These are phyloP conservation scores for Fusarium metavorans DNA, from an alignment of 2,329 filamentous ascomycete genomes.

Conservation along the genomic window DNA sequence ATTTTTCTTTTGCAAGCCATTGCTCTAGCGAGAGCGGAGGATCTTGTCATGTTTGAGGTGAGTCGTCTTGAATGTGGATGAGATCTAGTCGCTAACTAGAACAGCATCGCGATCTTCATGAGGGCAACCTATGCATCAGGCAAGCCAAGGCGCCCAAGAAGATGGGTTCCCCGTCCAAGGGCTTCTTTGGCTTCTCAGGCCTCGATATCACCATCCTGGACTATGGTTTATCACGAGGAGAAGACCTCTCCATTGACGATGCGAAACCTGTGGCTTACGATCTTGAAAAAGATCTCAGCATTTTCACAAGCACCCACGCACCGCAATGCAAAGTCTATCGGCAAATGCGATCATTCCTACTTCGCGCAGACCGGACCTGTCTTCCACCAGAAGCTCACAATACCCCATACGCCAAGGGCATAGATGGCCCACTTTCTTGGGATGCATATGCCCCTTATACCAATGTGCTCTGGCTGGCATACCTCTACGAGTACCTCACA, in stretches of 20 bases:
- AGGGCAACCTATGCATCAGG: slow-evolving; percentile 72
- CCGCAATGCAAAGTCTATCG: slow-evolving; percentile 72
- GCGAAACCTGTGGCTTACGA: slow-evolving; percentile 64
- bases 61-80: slow-evolving; percentile 3
- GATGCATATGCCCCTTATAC: slow-evolving; percentile 68
- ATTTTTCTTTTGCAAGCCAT: slow-evolving; percentile 71
- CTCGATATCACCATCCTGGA: slow-evolving; percentile 74
- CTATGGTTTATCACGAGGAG: slow-evolving; percentile 73
- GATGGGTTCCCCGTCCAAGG: slow-evolving; percentile 45
- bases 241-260: slow-evolving; percentile 53
- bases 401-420: slow-evolving; percentile 59
- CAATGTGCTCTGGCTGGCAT: slow-evolving; percentile 75
- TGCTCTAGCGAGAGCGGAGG: slow-evolving; percentile 70
- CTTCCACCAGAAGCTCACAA: slow-evolving; percentile 61
- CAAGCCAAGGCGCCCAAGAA: slow-evolving; percentile 52
- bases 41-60: slow-evolving; percentile 70
- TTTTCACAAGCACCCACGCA: slow-evolving; percentile 72
- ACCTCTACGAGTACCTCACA: slow-evolving; percentile 67
- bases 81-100: slow-evolving; percentile 14
- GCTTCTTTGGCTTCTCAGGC: slow-evolving; percentile 69
- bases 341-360: slow-evolving; percentile 70
- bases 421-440: slow-evolving; percentile 66
- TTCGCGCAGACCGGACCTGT: slow-evolving; percentile 63
- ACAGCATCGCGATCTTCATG: slow-evolving; percentile 74
- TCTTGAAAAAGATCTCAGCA: slow-evolving; percentile 68